Base-by-base conservation (phyloP, 2,329 filamentous ascomycete species). In the Diaporthe vaccinii region DNA sequence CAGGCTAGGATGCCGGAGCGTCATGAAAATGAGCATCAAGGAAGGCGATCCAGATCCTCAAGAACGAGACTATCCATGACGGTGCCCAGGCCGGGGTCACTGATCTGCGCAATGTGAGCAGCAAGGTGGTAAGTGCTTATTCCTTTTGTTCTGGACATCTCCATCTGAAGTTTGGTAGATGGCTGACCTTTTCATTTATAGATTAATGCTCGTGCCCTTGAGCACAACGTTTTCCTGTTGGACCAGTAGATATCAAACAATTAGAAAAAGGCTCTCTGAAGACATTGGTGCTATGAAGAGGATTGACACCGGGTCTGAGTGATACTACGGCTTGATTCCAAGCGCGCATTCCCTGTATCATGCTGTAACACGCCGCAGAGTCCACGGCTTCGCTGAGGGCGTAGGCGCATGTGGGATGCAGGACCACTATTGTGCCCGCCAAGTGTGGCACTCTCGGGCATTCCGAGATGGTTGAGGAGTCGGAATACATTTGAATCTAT, bases 1-100 rank as follows among this genome's bases (percentile, higher is more conserved):
- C n/a, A n/a, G n/a, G n/a, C n/a, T n/a, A n/a, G n/a, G n/a, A n/a
- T n/a, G n/a, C n/a, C n/a, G n/a, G n/a, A n/a, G n/a, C n/a, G n/a
- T n/a, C n/a, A n/a, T n/a, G n/a, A n/a, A n/a, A n/a, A n/a, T n/a
- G n/a, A n/a, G n/a, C n/a, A n/a, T n/a, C n/a, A n/a, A 46, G 81
- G 73, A 85, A 84, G 81, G 83, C 83, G 8, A 86, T 89, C 71
- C 79, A 86, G 70, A 84, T 89, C 28, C 80, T 89, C 75, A 88
- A 88, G 83, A 82, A 84, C 53, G 87, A 89, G 81, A 83, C 89
- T 41, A 73, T 80, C 36, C 76, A 79, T 3, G 83, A 85, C 67
- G 83, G 80, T 58, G 81, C 81, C 25, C 82, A 85, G 77, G 77
- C 82, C 44, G 83, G 83, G 12, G 80, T 83, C 10, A 79, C 72